These are phyloP conservation scores for Amanita rimosa DNA, from an alignment of 768 basidiomycete genomes.

Conservation along the genomic window DNA sequence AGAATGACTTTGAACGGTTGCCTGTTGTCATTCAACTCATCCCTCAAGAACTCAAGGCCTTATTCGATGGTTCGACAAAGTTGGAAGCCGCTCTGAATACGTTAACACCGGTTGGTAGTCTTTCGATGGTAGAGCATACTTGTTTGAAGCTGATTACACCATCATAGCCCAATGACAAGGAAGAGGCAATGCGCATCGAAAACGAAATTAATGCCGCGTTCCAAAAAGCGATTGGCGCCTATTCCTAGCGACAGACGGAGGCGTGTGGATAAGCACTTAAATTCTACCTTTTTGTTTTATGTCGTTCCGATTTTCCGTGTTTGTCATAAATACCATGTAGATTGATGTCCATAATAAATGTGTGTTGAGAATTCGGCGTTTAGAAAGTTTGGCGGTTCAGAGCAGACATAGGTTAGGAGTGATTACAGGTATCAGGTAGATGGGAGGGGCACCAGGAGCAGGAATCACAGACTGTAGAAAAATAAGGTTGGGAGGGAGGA, in stretches of 20 bases:
- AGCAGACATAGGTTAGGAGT: no score
- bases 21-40: background rate
- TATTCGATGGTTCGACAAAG: background rate
- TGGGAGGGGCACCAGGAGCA: no score
- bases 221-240: background rate
- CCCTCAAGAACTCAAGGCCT: background rate
- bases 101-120: background rate
- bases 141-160: background rate
- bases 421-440: no score
- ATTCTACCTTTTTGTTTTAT: no score
- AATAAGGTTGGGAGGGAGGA: no score
- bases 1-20: background rate
- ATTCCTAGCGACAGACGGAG: background rate
- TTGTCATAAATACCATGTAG: no score
- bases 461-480: no score
- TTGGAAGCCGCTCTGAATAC: background rate
- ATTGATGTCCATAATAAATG: no score
- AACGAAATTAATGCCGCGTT: background rate
- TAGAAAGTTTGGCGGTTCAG: no score
- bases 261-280: no score
- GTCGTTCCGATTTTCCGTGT: no score
- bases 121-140: background rate
- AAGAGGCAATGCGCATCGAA: background rate
- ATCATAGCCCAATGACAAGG: background rate
- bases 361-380: no score